Evolutionary conservation across 768 basidiomycete genomes (phyloP), one percentile per base, ranked within the genome.

Genomic region (Mycena filopes): DNA sequence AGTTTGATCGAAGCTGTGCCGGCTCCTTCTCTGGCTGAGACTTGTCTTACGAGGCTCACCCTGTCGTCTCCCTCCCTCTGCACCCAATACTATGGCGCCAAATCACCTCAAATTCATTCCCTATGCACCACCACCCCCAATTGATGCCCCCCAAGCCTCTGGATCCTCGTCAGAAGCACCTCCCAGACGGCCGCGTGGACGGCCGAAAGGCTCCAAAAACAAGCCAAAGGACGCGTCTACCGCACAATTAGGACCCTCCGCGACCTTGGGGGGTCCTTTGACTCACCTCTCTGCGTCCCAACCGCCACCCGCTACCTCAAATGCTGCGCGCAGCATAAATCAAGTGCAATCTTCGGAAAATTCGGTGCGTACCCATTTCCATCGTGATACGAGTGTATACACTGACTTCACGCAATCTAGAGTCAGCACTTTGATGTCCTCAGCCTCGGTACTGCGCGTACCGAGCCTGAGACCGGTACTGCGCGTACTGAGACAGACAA

Each of bases 1-100:
- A 16, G 10, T 55, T 55, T 55, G 41, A 55, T 55, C n/a, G n/a
- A n/a, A n/a, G n/a, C 54, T 55, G 54, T 55, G 41, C 54, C 31
- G 26, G 36, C 20, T 31, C 29, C 31, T 16, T 4, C 18, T 42
- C n/a, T n/a, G 10, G 36, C 51, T 53, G 51, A 21, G 38, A 33
- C 10, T 40, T 36, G 31, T 46, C 29, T 10, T 48, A 48, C 47
- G 47, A 29, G 11, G 47, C 40, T 42, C 40, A 16, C 31, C 42
- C 26, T n/a, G 42, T 42, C 18, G 26, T 28, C 42, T n/a, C 40
- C n/a, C n/a, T n/a, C 54, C 23, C 54, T 42, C n/a, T n/a, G 41
- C 45, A 18, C 41, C 18, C 26, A n/a, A n/a, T n/a, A n/a, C n/a
- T n/a, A 55, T 55, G 54, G 54, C n/a, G 54, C 54, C 38, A n/a